phyloP scores from a whole-genome alignment of 2,329 filamentous ascomycete genomes.

The Diaporthe citriasiana region DNA sequence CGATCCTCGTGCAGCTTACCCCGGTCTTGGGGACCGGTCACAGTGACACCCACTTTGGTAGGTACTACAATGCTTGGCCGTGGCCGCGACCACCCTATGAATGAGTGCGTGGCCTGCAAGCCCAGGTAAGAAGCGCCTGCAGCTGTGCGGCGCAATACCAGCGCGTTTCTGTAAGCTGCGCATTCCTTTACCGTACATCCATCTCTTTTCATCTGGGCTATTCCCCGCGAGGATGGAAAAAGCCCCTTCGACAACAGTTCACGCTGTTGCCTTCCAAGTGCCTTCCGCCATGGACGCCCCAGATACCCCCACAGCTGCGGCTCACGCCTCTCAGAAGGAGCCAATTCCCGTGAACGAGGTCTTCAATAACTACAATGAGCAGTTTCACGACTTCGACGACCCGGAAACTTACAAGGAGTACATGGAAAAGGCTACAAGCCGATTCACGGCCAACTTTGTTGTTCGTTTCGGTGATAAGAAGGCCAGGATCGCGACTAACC shows the following conservation, averaged over 20 bases:
- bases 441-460: conserved; percentile 69
- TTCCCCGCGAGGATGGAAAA: background rate
- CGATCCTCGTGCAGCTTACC: conserved; percentile 35
- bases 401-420: conserved; percentile 60
- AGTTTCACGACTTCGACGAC: conserved; percentile 69
- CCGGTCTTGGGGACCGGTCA: conserved; percentile 32
- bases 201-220: background rate
- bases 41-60: conserved; percentile 23
- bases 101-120: conserved; percentile 5
- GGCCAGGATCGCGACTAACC: conserved; percentile 69
- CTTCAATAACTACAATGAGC: conserved; percentile 40
- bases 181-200: conserved; percentile 2
- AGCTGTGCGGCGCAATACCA: conserved; percentile 36
- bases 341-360: conserved; percentile 32
- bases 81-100: conserved; percentile 34
- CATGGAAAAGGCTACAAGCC: conserved; percentile 56
- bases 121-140: conserved; percentile 28
- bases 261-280: conserved; percentile 18
- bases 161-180: conserved; percentile 10
- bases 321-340: conserved; percentile 6
- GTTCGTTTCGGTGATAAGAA: conserved; percentile 72
- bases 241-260: background rate
- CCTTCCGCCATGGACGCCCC: conserved; percentile 40
- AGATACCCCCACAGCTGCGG: conserved; percentile 39
- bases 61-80: conserved; percentile 15